Conservation (phyloP, 805 yeast species). For the Torulaspora indica region DNA sequence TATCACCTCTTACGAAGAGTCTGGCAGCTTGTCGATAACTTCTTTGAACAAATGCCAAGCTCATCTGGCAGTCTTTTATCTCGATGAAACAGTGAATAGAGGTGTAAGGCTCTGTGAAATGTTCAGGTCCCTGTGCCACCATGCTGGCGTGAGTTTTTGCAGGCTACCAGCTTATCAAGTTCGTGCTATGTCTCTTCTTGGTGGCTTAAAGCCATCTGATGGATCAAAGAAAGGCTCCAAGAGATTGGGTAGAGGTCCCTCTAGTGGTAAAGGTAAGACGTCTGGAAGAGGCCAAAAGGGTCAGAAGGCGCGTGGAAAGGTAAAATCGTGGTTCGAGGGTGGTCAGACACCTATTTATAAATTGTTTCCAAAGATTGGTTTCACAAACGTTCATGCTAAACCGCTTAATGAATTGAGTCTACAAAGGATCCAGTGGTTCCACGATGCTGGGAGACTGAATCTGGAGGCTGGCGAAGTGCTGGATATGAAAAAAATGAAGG, state of each 20-base stretch:
- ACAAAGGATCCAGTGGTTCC: constrained; percentile 63
- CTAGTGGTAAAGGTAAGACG: constrained; percentile 88
- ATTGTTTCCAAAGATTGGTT: constrained; percentile 84
- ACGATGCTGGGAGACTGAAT: constrained; percentile 59
- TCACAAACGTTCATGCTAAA: constrained; percentile 57
- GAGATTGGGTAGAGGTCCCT: constrained; percentile 94
- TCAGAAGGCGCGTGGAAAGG: constrained; percentile 91
- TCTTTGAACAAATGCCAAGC: not conserved
- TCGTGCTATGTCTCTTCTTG: constrained; percentile 46
- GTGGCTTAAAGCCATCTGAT: constrained; percentile 52
- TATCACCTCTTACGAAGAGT: not conserved
- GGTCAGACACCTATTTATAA: constrained; percentile 93
- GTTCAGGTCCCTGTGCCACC: constrained; percentile 1
- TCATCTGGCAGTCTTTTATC: not conserved
- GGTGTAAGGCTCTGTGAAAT: not conserved
- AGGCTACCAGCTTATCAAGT: not conserved
- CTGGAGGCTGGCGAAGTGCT: constrained; percentile 57
- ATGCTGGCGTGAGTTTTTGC: not conserved
- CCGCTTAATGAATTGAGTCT: constrained; percentile 59
- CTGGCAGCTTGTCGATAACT: not conserved
- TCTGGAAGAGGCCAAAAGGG: constrained; percentile 98
- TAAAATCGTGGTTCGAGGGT: constrained; percentile 95
- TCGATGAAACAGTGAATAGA: not conserved
- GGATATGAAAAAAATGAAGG: constrained; percentile 71
- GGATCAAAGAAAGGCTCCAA: constrained; percentile 58